Conservation (phyloP, 2,329 filamentous ascomycete genomes). For the Ceratocystiopsis sp. region DNA sequence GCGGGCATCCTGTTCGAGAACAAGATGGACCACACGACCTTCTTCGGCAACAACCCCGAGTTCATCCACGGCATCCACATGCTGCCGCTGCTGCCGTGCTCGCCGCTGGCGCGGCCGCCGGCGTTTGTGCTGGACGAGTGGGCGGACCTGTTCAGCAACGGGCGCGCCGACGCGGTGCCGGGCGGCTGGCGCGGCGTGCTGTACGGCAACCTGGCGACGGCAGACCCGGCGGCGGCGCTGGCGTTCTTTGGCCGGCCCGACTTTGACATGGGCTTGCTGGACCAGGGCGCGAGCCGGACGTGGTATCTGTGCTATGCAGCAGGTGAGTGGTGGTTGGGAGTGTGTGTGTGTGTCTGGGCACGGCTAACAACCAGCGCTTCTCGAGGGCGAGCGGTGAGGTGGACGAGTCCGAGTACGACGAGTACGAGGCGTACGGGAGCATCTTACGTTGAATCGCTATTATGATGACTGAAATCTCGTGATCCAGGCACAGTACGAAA, state of each 20-base stretch:
- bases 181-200: slow-evolving; percentile 80
- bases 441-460: no score
- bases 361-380: no score
- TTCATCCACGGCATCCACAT: slow-evolving; percentile 69
- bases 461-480: no score
- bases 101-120: slow-evolving; percentile 46
- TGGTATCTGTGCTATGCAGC: slow-evolving; percentile 75
- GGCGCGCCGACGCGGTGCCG: slow-evolving; percentile 43
- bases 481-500: no score
- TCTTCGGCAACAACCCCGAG: slow-evolving; percentile 59
- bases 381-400: no score
- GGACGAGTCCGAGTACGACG: no score
- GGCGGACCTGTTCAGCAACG: slow-evolving; percentile 59
- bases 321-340: no score
- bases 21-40: slow-evolving; percentile 85
- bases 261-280: slow-evolving; percentile 54
- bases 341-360: no score
- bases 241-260: slow-evolving; percentile 51
- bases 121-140: slow-evolving; percentile 71
- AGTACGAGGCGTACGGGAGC: no score
- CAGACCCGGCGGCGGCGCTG: slow-evolving; percentile 54
- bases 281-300: slow-evolving; percentile 67
- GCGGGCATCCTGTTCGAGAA: slow-evolving; percentile 72
- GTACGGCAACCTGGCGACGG: slow-evolving; percentile 63
- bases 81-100: slow-evolving; percentile 56